These are phyloP conservation scores for Boletus edulis DNA, from an alignment of 768 basidiomycete species.

Conservation along the genomic window DNA sequence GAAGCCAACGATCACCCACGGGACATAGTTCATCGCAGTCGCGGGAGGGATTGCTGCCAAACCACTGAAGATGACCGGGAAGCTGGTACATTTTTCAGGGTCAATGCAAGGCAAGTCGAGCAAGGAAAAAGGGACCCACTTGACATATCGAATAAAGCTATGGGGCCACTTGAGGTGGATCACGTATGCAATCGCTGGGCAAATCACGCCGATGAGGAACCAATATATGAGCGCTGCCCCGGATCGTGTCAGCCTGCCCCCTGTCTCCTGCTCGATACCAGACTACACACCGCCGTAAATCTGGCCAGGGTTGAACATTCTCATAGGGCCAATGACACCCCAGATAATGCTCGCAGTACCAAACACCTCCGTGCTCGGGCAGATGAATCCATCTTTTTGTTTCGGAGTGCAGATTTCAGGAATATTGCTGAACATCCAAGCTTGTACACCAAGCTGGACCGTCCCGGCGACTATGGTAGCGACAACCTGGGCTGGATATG, in stretches of 20 bases:
- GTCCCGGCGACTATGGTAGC: constrained; percentile 63
- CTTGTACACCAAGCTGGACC: constrained; percentile 62
- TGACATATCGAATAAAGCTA: constrained; percentile 58
- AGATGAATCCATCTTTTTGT: constrained; percentile 56
- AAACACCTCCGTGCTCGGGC: constrained; percentile 69
- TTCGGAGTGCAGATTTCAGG: constrained; percentile 30
- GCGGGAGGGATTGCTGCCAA: constrained; percentile 64
- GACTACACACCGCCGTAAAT: constrained; percentile 46
- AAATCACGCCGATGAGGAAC: constrained; percentile 73
- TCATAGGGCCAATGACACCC: constrained; percentile 77
- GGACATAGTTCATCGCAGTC: constrained; percentile 61
- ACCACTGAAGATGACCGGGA: constrained; percentile 53
- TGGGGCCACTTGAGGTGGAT: constrained; percentile 61
- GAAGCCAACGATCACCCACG: constrained; percentile 65
- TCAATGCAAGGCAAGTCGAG: background rate
- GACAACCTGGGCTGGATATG: constrained; percentile 47
- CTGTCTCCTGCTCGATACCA: background rate
- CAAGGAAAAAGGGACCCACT: constrained; percentile 39
- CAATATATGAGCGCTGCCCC: constrained; percentile 54
- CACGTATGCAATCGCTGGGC: constrained; percentile 55
- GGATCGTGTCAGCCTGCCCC: background rate
- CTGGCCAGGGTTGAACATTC: constrained; percentile 67
- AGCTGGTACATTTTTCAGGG: constrained; percentile 22
- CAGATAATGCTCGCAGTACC: constrained; percentile 78
- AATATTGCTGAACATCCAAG: constrained; percentile 55